Percentiles rank a stretch among this genome's conserved stretches.
Conservation (phyloP, 805 yeast genomes). For the Lachancea sp. region DNA sequence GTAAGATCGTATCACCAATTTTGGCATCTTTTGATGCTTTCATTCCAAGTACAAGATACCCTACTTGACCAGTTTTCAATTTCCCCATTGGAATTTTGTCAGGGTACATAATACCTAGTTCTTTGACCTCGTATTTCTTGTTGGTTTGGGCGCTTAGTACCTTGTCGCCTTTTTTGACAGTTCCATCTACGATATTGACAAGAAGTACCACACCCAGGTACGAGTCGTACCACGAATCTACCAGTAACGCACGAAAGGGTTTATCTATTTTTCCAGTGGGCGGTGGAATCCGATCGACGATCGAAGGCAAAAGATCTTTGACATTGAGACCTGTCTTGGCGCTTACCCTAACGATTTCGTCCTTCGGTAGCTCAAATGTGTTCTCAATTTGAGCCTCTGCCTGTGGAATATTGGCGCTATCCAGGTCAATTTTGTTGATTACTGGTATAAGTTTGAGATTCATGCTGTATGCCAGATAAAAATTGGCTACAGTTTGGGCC, state of each 20-base stretch:
- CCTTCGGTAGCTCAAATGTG: conserved; percentile 71
- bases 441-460: conserved; percentile 79
- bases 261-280: conserved; percentile 60
- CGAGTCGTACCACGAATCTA: conserved; percentile 97
- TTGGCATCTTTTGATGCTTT: conserved; percentile 78
- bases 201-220: conserved; percentile 86
- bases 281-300: conserved; percentile 73
- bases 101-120: conserved; percentile 94
- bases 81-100: conserved; percentile 60
- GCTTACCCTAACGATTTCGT: conserved; percentile 75
- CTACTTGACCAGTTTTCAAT: conserved; percentile 87
- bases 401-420: conserved; percentile 67
- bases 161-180: conserved; percentile 64
- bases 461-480: conserved; percentile 81
- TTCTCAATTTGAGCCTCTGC: conserved; percentile 81
- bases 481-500: conserved; percentile 98
- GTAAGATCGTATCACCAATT: conserved; percentile 85
- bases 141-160: conserved; percentile 72
- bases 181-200: conserved; percentile 81
- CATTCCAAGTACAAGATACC: conserved; percentile 92
- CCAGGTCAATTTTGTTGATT: conserved; percentile 85
- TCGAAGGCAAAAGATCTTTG: conserved; percentile 61
- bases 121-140: conserved; percentile 77
- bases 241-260: conserved; percentile 53
- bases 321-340: conserved; percentile 89